Evolutionary conservation across 495 filamentous ascomycete genomes (phyloP), one percentile per base, ranked within the genome.

Genomic region (Talaromyces trachyspermus): DNA sequence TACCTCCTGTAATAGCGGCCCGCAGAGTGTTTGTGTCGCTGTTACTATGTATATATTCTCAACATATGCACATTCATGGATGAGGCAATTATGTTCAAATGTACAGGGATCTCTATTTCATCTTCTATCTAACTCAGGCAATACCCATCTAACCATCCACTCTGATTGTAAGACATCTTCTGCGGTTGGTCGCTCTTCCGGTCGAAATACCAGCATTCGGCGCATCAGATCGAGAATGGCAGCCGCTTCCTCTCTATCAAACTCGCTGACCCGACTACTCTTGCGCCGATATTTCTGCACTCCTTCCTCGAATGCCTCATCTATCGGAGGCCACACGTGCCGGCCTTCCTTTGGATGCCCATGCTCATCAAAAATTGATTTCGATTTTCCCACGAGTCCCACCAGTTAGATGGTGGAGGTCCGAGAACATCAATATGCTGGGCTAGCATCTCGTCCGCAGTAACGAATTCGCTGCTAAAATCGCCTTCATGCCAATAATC

Each of bases 401-500:
- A 49, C 47, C 47, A 49, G 9, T 20, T 27, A 7, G 20, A 5
- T 4, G 47, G 47, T 20, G 46, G 11, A 40, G 32, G 18, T n/a
- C 65, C 63, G 2, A 64, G 54, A 8, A 63, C 53, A 46, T 69
- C 59, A 17, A 63, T 43, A 14, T 65, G 54, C 36, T 64, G 54
- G 12, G 53, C 45, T 1, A 54, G 23, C 22, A 66, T 48, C 14
- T 65, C 54, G 49, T 62, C 63, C 9, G 43, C 56, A 22, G 38
- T 11, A 1, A 49, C 49, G 30, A 46, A 64, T 1, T 65, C 57
- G 7, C 24, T 58, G 51, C 54, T 62, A 27, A 67, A 14, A 64
- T 56, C 0, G 63, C 37, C 42, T 61, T 58, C 58, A 68, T 64
- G 12, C 60, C 60, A 1, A 65, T 26, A 30, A 71, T 66, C 35